Base-by-base conservation (phyloP, 768 basidiomycete genomes). In the Tulasnella sp. region DNA sequence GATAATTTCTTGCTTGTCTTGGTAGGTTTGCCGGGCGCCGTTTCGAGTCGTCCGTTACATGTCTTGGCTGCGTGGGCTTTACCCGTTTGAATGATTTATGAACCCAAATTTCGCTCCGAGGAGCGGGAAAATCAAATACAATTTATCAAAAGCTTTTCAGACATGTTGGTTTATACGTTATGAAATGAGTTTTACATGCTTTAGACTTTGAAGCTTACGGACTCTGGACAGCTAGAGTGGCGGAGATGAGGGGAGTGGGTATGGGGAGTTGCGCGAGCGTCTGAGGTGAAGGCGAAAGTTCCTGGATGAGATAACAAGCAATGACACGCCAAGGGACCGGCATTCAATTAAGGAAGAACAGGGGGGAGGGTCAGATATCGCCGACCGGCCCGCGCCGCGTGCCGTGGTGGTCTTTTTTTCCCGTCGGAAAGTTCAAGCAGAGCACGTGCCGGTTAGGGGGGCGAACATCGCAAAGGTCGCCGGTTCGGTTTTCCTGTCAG, bases 261-360 rank as follows among this genome's bases (percentile, higher is more conserved):
- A 35, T 35, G 55, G n/a, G 23, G n/a, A 29, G 29, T n/a, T 57
- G 55, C 61, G 61, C 11, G 26, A 29, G 26, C 61, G 29, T 67
- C 61, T 35, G 61, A 67, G 61, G 61, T 67, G 61, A 67, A 35
- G 61, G 35, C 61, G 61, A 67, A 67, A 67, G 61, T 67, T 67
- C 61, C 61, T 67, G 61, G 26, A 67, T 35, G 61, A 26, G 61
- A 67, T 67, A 67, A 67, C 29, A 29, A 0, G 51, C 51, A n/a
- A 44, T 44, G 51, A 51, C 61, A 67, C 61, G 61, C 32, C 32
- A 67, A 67, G 61, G 61, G 61, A 15, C 61, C 61, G 61, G 61
- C 61, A 67, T 67, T 67, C 61, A 67, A 67, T 67, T 67, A 67
- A 29, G 61, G 61, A 67, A 67, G 61, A 32, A 15, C 7, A 5